Evolutionary conservation across 192 early-diverging fungal species (phyloP).

Genomic region (Dissophora globulifera): DNA sequence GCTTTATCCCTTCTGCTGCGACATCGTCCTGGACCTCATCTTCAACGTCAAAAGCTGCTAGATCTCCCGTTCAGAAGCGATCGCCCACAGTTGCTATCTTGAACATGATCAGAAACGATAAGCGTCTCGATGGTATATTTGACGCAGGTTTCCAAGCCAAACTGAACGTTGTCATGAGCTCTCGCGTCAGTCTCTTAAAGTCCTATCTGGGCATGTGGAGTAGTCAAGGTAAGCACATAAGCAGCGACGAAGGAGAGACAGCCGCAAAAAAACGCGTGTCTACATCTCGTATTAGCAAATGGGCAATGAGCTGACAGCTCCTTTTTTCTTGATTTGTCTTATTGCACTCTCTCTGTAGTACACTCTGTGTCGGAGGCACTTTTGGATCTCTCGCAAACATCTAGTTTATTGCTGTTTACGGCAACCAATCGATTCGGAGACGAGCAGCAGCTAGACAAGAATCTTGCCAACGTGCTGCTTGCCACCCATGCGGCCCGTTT

Average conservation of each 20-base stretch:
- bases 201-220: conserved; percentile 50
- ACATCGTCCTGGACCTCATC: conserved; percentile 1
- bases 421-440: conserved; percentile 45
- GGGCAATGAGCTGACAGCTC: no score
- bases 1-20: conserved; percentile 23
- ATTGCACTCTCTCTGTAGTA: conserved; percentile 22
- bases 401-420: conserved; percentile 35
- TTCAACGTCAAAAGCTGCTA: neutral
- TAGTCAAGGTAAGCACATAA: conserved; percentile 24
- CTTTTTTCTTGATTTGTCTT: neutral
- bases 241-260: neutral
- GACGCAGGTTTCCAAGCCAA: conserved; percentile 45
- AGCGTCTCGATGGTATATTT: conserved; percentile 47
- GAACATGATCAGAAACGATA: conserved; percentile 48
- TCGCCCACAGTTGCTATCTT: conserved; percentile 38
- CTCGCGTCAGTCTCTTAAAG: conserved; percentile 39
- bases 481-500: conserved; percentile 42
- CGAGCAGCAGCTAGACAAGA: conserved; percentile 38
- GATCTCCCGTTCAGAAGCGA: neutral
- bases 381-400: conserved; percentile 39
- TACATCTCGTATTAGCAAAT: no score
- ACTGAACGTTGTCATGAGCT: conserved; percentile 49
- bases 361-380: conserved; percentile 31
- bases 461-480: conserved; percentile 33
- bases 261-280: neutral